Conservation (phyloP, 495 filamentous ascomycete species). For the Penicillium steckii region DNA sequence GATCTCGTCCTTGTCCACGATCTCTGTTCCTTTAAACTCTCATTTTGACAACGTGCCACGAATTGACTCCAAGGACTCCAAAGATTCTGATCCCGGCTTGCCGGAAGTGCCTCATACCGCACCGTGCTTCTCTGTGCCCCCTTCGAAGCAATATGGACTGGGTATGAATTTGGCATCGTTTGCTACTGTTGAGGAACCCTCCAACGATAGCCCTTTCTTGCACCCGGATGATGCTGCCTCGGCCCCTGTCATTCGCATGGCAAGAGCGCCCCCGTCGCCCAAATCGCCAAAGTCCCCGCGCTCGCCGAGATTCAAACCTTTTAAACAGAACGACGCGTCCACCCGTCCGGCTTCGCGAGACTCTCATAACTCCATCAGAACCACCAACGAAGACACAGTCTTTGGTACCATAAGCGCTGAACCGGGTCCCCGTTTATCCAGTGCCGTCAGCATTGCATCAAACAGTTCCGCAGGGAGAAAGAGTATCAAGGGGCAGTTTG, state of each 20-base stretch:
- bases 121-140: conserved; percentile 27
- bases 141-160: conserved; percentile 51
- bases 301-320: conserved; percentile 40
- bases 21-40: conserved; percentile 70
- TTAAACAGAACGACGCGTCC: conserved; percentile 27
- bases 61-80: conserved; percentile 39
- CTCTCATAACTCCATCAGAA: conserved; percentile 38
- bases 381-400: conserved; percentile 31
- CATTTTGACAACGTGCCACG: conserved; percentile 67
- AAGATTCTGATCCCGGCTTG: conserved; percentile 42
- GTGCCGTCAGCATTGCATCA: conserved; percentile 41
- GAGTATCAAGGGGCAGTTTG: conserved; percentile 37
- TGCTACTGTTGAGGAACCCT: conserved; percentile 33
- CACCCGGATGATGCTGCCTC: conserved; percentile 74
- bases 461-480: conserved; percentile 36
- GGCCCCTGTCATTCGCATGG: conserved; percentile 80
- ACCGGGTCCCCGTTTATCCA: conserved; percentile 38
- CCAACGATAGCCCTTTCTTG: conserved; percentile 42
- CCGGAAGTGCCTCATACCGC: conserved; percentile 41
- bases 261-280: conserved; percentile 77
- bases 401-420: conserved; percentile 47
- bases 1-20: conserved; percentile 86
- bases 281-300: conserved; percentile 47
- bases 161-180: conserved; percentile 70
- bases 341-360: conserved; percentile 37